A percentile compares a stretch with the other conserved stretches of the same genome.
phyloP scores from a whole-genome alignment of 176 grass and related monocot genomes.

The Oropetium thomaeum region DNA sequence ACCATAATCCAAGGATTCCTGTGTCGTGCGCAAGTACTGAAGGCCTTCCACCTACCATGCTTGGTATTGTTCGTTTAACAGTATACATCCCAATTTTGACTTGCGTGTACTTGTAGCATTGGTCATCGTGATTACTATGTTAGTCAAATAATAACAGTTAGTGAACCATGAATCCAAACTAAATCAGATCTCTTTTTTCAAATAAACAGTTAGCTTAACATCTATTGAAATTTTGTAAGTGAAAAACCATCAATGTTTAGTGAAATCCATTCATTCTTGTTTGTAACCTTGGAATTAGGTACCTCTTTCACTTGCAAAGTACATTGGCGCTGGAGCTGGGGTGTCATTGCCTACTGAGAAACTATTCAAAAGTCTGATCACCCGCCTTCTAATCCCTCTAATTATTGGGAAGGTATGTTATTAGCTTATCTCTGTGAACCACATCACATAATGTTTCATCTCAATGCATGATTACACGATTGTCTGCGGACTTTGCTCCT shows the following conservation, averaged over 20 bases:
- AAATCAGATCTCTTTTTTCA: slow-evolving; percentile 5
- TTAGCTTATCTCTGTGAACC: slow-evolving; percentile 28
- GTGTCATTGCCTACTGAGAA: slow-evolving; percentile 67
- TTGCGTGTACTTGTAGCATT: neutral
- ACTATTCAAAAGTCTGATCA: slow-evolving; percentile 81
- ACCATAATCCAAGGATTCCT: too few species aligned
- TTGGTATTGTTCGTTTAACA: too few species aligned
- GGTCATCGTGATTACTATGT: neutral
- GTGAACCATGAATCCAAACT: neutral
- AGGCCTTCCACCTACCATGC: too few species aligned
- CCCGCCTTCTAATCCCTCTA: slow-evolving; percentile 69
- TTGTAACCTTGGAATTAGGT: slow-evolving; percentile 42
- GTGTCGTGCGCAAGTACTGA: too few species aligned
- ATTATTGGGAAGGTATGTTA: slow-evolving; percentile 65
- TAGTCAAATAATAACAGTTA: neutral
- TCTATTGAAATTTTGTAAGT: neutral
- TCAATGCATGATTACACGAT: neutral
- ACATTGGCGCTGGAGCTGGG: slow-evolving; percentile 63
- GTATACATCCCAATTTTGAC: slow-evolving; percentile 5
- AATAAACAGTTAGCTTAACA: neutral
- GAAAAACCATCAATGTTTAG: neutral
- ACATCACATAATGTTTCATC: slow-evolving; percentile 7
- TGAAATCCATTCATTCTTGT: slow-evolving; percentile 6
- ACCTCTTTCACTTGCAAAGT: slow-evolving; percentile 86
- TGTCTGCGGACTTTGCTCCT: neutral